These are phyloP conservation scores for Inonotus obliquus DNA, from an alignment of 1,284 basidiomycete genomes.

Conservation along the genomic window DNA sequence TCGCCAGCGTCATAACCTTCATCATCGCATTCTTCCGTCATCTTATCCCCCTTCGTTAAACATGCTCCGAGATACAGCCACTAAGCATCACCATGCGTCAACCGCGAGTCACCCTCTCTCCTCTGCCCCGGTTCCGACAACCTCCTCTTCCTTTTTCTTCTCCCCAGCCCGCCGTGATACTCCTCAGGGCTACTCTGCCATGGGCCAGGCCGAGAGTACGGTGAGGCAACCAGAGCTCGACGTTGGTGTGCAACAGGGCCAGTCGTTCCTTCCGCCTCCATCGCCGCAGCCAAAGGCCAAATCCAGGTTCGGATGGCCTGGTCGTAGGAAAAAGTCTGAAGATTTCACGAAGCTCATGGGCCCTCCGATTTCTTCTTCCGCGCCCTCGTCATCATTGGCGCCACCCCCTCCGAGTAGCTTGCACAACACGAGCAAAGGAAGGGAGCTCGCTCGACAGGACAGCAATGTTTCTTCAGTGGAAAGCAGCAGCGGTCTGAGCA, in stretches of 20 bases:
- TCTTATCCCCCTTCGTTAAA: not conserved
- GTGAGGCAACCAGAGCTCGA: not conserved
- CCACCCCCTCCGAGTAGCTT: not conserved
- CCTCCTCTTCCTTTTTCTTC: not conserved
- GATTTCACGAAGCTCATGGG: conserved; percentile 10
- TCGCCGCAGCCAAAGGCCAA: conserved; percentile 7
- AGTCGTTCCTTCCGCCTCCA: not conserved
- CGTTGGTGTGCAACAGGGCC: not conserved
- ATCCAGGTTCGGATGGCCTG: conserved; percentile 16
- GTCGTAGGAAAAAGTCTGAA: conserved; percentile 18
- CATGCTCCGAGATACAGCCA: conserved; percentile 9
- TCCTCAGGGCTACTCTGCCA: not conserved
- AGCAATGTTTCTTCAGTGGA: conserved; percentile 6
- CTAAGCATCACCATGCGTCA: conserved; percentile 4
- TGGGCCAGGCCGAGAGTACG: conserved; percentile 15
- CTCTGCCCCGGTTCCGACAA: not conserved
- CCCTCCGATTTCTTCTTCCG: not conserved
- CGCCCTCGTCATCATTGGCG: not conserved
- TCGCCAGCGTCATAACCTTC: not conserved
- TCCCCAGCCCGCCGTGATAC: conserved; percentile 4
- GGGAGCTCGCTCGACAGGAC: conserved; percentile 4
- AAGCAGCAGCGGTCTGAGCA: not conserved
- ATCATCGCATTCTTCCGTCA: not conserved
- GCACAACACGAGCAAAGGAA: conserved; percentile 7
- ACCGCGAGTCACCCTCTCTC: conserved; percentile 6